Percentiles rank a stretch among this genome's conserved stretches.
phyloP scores from a whole-genome alignment of 768 basidiomycete species.

The Rhodocollybia butyracea region DNA sequence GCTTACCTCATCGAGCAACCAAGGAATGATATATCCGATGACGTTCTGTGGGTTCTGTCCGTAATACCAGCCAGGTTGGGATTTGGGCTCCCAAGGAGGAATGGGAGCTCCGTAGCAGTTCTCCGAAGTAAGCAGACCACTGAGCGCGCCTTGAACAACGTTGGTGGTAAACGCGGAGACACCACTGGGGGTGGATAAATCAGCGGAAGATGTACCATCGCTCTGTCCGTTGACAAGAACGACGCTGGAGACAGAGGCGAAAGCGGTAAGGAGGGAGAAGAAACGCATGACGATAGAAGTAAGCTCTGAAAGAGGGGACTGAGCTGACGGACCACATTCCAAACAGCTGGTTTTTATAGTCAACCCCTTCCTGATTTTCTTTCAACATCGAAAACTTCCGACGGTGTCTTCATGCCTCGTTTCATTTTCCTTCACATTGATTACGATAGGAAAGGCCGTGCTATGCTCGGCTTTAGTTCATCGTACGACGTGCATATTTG shows the following conservation, averaged over 20 bases:
- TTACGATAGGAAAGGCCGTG: neutral
- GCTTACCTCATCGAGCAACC: neutral
- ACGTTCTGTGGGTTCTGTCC: conserved; percentile 16
- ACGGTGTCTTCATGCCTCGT: neutral
- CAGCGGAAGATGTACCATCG: neutral
- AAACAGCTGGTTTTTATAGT: neutral
- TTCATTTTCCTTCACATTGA: neutral
- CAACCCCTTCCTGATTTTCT: neutral
- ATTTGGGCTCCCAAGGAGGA: conserved; percentile 29
- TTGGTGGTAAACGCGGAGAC: neutral
- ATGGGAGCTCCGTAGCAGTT: conserved; percentile 25
- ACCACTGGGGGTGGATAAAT: neutral
- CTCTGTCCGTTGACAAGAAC: neutral
- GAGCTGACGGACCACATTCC: neutral
- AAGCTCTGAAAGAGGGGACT: neutral
- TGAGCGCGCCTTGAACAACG: neutral
- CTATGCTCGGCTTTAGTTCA: neutral
- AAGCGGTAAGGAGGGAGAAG: neutral
- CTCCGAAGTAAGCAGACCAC: neutral
- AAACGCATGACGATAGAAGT: neutral
- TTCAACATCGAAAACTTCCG: neutral
- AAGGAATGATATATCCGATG: neutral
- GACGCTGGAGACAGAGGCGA: neutral
- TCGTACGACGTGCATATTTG: neutral
- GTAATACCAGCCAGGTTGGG: conserved; percentile 37